These are phyloP conservation scores for Tilletia caries DNA, from an alignment of 1,284 basidiomycete genomes.

Conservation along the genomic window DNA sequence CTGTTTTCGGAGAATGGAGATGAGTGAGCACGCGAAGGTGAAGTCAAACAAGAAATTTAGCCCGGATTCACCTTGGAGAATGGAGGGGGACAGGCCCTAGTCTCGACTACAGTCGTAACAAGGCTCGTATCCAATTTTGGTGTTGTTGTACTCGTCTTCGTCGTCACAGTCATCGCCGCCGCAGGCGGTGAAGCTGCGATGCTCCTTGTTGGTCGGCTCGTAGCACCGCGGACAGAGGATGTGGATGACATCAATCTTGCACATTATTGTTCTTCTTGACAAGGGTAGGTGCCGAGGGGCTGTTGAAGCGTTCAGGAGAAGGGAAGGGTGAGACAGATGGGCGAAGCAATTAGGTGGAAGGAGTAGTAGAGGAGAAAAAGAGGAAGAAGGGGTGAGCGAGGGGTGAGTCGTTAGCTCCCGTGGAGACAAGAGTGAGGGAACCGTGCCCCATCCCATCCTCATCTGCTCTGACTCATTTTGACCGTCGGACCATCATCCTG, in stretches of 20 bases:
- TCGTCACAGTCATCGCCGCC: neutral
- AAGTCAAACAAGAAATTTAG: too few relatives aligned
- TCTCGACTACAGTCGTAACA: neutral
- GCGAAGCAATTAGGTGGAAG: neutral
- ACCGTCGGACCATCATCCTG: too few relatives aligned
- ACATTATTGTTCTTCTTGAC: too few relatives aligned
- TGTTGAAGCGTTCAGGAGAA: neutral
- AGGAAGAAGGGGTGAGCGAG: neutral
- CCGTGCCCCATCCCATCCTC: too few relatives aligned
- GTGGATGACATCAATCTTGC: neutral
- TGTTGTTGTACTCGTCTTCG: neutral
- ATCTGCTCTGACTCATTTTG: too few relatives aligned
- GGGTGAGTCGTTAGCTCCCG: neutral
- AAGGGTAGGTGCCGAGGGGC: neutral
- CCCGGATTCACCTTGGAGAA: too few relatives aligned
- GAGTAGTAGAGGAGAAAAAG: neutral
- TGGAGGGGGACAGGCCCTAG: too few relatives aligned
- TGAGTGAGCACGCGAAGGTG: too few relatives aligned
- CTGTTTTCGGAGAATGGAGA: too few relatives aligned
- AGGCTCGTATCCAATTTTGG: neutral
- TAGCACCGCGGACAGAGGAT: neutral
- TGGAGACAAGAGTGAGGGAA: neutral
- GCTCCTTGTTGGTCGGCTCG: neutral
- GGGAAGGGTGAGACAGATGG: neutral
- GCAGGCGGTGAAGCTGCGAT: neutral